Conservation (phyloP, 2,329 filamentous ascomycete genomes). For the Alternaria atra region DNA sequence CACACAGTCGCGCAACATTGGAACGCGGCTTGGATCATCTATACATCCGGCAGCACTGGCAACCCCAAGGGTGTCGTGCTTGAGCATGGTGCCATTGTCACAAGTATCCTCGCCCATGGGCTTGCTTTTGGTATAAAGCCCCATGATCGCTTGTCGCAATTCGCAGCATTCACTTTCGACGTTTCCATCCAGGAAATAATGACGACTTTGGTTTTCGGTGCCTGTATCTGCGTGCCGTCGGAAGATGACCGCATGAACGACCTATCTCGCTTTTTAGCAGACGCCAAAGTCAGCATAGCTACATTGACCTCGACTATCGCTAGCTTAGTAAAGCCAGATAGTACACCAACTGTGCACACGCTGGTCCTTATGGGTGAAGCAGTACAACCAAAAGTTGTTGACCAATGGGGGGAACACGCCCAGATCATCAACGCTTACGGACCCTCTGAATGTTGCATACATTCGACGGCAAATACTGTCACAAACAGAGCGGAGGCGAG, state of each 20-base stretch:
- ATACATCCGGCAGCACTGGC: constrained; percentile 20
- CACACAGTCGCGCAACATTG: too few relatives aligned
- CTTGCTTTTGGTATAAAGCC: background rate
- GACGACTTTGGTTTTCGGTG: constrained; percentile 65
- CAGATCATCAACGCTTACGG: constrained; percentile 25
- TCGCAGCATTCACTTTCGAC: constrained; percentile 67
- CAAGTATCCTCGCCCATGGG: constrained; percentile 6
- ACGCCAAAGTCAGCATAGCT: constrained; percentile 51
- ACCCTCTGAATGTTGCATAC: background rate
- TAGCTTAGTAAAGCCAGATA: constrained; percentile 8
- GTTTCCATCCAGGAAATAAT: constrained; percentile 64
- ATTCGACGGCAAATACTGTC: background rate
- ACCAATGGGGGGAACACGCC: constrained; percentile 15
- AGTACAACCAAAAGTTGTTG: constrained; percentile 29
- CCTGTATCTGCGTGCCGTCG: constrained; percentile 67
- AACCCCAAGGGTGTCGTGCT: constrained; percentile 68
- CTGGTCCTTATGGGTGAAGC: constrained; percentile 20
- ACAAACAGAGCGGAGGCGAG: too few relatives aligned
- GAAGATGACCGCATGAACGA: constrained; percentile 59
- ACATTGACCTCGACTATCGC: constrained; percentile 13
- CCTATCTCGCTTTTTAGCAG: constrained; percentile 59
- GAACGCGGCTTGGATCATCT: too few relatives aligned
- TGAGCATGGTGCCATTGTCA: constrained; percentile 17
- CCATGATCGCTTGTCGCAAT: constrained; percentile 50
- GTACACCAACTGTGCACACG: constrained; percentile 12